Evolutionary conservation across 73 alveolate species (phyloP).

Genomic region (Tetrahymena malaccensis): DNA sequence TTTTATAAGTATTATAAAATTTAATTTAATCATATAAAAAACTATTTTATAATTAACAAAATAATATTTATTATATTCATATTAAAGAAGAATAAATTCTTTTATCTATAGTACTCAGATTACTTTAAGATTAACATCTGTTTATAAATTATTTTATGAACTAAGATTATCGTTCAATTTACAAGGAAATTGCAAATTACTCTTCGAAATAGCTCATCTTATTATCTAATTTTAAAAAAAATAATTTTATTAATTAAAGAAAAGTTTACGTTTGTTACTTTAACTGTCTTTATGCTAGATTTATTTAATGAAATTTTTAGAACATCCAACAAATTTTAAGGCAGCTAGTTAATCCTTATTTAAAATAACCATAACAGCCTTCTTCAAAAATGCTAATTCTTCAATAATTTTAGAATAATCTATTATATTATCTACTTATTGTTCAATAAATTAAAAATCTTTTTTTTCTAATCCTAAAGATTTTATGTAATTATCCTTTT

Average conservation of each 20-base stretch:
- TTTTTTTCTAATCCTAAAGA: neutral
- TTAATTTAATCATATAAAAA: too few species aligned
- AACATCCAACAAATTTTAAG: neutral
- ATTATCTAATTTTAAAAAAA: neutral
- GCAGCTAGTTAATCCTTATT: neutral
- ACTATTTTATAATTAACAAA: too few species aligned
- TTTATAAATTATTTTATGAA: too few species aligned
- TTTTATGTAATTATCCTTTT: neutral
- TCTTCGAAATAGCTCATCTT: neutral
- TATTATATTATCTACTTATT: neutral
- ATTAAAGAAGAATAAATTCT: neutral
- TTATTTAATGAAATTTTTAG: neutral
- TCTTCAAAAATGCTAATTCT: neutral
- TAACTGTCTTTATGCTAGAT: neutral
- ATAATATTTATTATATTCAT: neutral
- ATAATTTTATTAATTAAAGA: too few species aligned
- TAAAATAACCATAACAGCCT: neutral
- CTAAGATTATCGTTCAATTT: neutral
- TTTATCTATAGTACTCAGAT: neutral
- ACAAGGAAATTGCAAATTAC: neutral
- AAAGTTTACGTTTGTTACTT: neutral
- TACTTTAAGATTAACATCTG: neutral
- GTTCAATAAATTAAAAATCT: neutral
- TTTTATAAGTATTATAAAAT: too few species aligned
- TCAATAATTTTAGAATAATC: neutral